Percentiles rank a stretch among this genome's conserved stretches.
Evolutionary conservation across 352 stramenopile species (phyloP).

Genomic region (Phytophthora macrochlamydospora): DNA sequence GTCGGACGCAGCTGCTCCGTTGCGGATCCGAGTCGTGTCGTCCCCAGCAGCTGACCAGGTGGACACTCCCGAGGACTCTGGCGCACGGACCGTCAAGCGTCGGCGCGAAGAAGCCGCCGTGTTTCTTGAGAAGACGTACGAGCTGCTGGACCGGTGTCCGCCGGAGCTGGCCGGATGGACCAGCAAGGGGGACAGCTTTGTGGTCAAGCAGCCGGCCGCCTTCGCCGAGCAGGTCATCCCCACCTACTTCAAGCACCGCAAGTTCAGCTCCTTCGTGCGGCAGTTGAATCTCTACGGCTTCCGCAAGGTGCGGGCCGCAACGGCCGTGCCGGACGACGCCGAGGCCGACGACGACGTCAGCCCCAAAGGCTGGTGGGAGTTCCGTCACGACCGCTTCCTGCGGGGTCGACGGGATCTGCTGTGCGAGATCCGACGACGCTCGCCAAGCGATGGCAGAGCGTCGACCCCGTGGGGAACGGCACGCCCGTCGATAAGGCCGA

Average conservation of each 20-base stretch:
- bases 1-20: conserved; percentile 8
- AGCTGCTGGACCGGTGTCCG: conserved; percentile 87
- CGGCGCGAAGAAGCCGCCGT: conserved; percentile 57
- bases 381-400: conserved; percentile 87
- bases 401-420: conserved; percentile 69
- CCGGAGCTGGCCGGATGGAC: conserved; percentile 81
- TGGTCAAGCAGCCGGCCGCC: conserved; percentile 86
- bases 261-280: conserved; percentile 93
- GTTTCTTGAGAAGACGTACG: conserved; percentile 92
- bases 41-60: conserved; percentile 34
- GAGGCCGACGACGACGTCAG: conserved; percentile 43
- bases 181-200: conserved; percentile 77
- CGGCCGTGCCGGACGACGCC: neutral
- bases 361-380: conserved; percentile 83
- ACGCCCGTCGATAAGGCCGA: conserved; percentile 61
- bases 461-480: conserved; percentile 22
- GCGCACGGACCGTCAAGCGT: conserved; percentile 35
- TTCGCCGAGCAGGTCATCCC: conserved; percentile 91
- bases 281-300: conserved; percentile 94
- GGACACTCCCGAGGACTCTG: conserved; percentile 30
- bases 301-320: conserved; percentile 64
- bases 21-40: conserved; percentile 45
- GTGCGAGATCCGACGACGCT: conserved; percentile 76
- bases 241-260: conserved; percentile 93
- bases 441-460: conserved; percentile 22